phyloP scores from a whole-genome alignment of 2,329 filamentous ascomycete species.

The Thyridium curvatum region DNA sequence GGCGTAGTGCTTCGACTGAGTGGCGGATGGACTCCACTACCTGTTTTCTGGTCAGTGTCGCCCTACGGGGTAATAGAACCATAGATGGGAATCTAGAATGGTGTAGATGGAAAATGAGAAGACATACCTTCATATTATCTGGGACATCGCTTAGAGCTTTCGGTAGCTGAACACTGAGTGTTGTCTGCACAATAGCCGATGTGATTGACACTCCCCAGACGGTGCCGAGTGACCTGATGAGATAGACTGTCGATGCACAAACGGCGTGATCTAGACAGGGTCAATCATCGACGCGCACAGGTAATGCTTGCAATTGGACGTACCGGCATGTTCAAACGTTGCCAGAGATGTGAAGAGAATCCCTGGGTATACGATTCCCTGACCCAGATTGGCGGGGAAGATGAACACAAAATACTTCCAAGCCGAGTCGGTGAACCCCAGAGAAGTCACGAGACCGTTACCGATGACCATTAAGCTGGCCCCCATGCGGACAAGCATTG shows the following conservation, averaged over 20 bases:
- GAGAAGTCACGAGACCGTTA: slow-evolving; percentile 42
- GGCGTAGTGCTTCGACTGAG: slow-evolving; percentile 48
- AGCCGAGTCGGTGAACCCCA: slow-evolving; percentile 40
- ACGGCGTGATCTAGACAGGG: slow-evolving; percentile 51
- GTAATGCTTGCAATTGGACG: no score
- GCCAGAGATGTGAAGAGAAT: slow-evolving; percentile 49
- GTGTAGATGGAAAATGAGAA: slow-evolving; percentile 1
- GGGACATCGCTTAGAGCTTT: slow-evolving; percentile 46
- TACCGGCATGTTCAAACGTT: slow-evolving; percentile 20
- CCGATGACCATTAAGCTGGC: slow-evolving; percentile 46
- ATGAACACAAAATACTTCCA: slow-evolving; percentile 53
- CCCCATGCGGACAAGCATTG: slow-evolving; percentile 44
- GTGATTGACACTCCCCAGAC: slow-evolving; percentile 60
- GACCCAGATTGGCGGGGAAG: slow-evolving; percentile 51
- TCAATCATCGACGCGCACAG: no score
- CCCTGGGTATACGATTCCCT: slow-evolving; percentile 52
- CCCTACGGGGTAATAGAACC: slow-evolving; percentile 16
- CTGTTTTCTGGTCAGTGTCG: slow-evolving; percentile 24
- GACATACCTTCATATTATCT: slow-evolving; percentile 51
- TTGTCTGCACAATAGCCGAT: slow-evolving; percentile 57
- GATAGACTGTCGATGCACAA: slow-evolving; percentile 55
- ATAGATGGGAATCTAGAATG: slow-evolving; percentile 12
- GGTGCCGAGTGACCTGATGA: slow-evolving; percentile 55
- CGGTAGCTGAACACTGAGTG: slow-evolving; percentile 46
- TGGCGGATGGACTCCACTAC: slow-evolving; percentile 57